Percentiles rank a stretch among this genome's conserved stretches.
Evolutionary conservation across 768 basidiomycete species (phyloP).

Genomic region (Auricularia auricula-judae): DNA sequence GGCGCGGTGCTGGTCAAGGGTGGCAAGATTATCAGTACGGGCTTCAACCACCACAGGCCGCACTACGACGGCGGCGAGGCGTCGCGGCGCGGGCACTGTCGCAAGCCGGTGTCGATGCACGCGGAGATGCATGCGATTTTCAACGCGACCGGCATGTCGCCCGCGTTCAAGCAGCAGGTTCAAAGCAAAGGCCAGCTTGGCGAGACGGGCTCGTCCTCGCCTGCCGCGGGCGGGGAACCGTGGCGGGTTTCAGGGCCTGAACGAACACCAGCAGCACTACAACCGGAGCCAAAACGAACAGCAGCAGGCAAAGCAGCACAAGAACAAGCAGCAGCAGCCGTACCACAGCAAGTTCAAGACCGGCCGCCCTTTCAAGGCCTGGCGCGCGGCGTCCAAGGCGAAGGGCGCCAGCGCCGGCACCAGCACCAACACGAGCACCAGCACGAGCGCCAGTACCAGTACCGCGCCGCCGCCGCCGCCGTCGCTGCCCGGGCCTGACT

Average conservation of each 20-base stretch:
- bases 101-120: constrained; percentile 37
- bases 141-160: constrained; percentile 37
- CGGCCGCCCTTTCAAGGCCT: background rate
- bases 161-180: constrained; percentile 45
- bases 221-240: background rate
- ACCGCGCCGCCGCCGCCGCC: background rate
- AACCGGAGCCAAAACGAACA: background rate
- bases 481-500: background rate
- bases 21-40: constrained; percentile 41
- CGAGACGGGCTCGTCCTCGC: background rate
- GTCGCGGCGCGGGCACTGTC: constrained; percentile 20
- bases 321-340: background rate
- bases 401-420: background rate
- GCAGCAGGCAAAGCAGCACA: background rate
- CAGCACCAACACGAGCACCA: background rate
- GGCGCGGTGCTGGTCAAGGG: constrained; percentile 46
- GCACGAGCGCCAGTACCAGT: background rate
- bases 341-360: background rate
- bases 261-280: background rate
- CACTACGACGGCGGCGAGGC: constrained; percentile 39
- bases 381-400: background rate
- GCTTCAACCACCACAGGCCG: constrained; percentile 43
- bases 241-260: constrained; percentile 5
- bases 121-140: constrained; percentile 53
- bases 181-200: constrained; percentile 18